These are phyloP conservation scores for Neonectria sp. DNA, from an alignment of 2,329 filamentous ascomycete species.

Conservation along the genomic window DNA sequence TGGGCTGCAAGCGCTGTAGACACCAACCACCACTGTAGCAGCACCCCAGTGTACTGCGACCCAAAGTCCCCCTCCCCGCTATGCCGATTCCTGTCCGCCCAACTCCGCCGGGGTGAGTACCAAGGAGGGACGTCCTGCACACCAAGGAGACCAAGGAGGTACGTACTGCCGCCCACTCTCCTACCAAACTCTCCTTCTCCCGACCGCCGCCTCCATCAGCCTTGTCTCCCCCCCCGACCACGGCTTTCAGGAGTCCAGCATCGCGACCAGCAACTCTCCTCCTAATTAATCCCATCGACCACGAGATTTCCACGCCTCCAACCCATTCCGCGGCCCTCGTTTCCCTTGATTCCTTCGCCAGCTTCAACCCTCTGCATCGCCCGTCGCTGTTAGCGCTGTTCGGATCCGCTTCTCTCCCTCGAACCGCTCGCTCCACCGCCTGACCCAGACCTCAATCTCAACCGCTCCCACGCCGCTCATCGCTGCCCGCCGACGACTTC, in stretches of 20 bases:
- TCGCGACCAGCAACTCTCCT: constrained; percentile 17
- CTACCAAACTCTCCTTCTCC: constrained; percentile 30
- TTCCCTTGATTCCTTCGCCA: constrained; percentile 5
- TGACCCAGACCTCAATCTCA: constrained; percentile 39
- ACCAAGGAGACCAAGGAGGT: background rate
- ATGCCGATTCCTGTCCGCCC: constrained; percentile 16
- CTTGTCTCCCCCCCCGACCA: constrained; percentile 24
- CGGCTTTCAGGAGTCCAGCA: constrained; percentile 20
- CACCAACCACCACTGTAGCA: background rate
- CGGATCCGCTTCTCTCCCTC: constrained; percentile 45
- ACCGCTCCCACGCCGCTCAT: constrained; percentile 35
- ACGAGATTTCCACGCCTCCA: background rate
- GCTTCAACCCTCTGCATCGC: constrained; percentile 11
- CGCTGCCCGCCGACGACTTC: constrained; percentile 29
- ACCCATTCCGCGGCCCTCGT: constrained; percentile 2
- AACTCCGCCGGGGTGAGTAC: constrained; percentile 9
- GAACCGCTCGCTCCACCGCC: constrained; percentile 48
- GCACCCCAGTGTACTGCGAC: background rate
- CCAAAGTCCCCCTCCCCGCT: constrained; percentile 16
- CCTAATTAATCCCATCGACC: constrained; percentile 13
- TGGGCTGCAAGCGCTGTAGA: constrained; percentile 7
- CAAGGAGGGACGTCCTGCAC: constrained; percentile 17
- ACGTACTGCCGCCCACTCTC: constrained; percentile 20
- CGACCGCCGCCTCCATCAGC: constrained; percentile 31
- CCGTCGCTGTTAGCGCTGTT: constrained; percentile 33